A percentile compares a stretch with the other conserved stretches of the same genome.
Conservation (phyloP, 2,329 filamentous ascomycete genomes). For the Colletotrichum limetticola region DNA sequence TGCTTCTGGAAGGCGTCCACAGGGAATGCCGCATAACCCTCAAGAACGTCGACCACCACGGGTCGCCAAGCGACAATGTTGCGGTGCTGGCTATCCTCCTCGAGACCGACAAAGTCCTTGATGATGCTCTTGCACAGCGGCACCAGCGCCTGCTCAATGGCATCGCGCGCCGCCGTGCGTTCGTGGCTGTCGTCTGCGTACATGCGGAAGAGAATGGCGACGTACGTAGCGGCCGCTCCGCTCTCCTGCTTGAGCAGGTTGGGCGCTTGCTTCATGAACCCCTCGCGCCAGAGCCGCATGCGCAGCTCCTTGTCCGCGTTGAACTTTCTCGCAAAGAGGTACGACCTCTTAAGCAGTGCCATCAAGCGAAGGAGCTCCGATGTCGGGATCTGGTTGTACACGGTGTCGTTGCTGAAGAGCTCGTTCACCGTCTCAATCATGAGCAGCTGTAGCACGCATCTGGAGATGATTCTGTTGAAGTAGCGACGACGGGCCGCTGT, state of each 20-base stretch:
- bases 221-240: slow-evolving; percentile 92
- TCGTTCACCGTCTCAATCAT: slow-evolving; percentile 99
- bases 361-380: slow-evolving; percentile 90
- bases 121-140: slow-evolving; percentile 97
- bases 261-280: slow-evolving; percentile 99
- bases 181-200: slow-evolving; percentile 91
- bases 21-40: slow-evolving; percentile 90
- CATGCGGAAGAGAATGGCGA: slow-evolving; percentile 96
- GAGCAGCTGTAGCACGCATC: slow-evolving; percentile 94
- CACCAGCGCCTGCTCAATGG: slow-evolving; percentile 91
- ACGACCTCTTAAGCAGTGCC: slow-evolving; percentile 93
- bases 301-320: slow-evolving; percentile 97
- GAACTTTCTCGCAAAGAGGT: slow-evolving; percentile 96
- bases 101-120: slow-evolving; percentile 82
- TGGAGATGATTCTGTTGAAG: slow-evolving; percentile 99
- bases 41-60: slow-evolving; percentile 95
- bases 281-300: slow-evolving; percentile 94
- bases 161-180: slow-evolving; percentile 79
- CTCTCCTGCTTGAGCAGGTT: slow-evolving; percentile 98
- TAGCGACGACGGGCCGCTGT: slow-evolving; percentile 92
- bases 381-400: slow-evolving; percentile 93
- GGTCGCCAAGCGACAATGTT: slow-evolving; percentile 98
- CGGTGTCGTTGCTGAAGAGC: slow-evolving; percentile 95
- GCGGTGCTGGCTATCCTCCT: slow-evolving; percentile 95
- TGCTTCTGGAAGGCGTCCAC: slow-evolving; percentile 82